Percentiles rank a stretch among this genome's conserved stretches.
phyloP scores from a whole-genome alignment of 108 stramenopile genomes.

The Fragilaria crotonensis region DNA sequence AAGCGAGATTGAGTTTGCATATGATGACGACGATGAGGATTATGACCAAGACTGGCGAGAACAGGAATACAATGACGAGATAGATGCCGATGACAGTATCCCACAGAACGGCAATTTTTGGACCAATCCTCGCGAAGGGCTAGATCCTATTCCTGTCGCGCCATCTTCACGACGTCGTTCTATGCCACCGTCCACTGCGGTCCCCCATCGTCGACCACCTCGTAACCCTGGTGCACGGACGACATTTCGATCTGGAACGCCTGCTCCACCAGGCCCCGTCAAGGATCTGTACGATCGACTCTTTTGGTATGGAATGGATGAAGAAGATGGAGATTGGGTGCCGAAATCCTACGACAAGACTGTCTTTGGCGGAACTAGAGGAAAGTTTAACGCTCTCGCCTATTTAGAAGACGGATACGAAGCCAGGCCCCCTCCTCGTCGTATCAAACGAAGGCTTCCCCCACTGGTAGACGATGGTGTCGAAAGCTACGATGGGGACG shows the following conservation, averaged over 20 bases:
- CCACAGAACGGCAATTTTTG: constrained; percentile 32
- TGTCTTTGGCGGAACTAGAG: constrained; percentile 78
- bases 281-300: constrained; percentile 67
- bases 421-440: not conserved
- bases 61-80: constrained; percentile 15
- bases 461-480: not conserved
- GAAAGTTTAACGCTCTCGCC: constrained; percentile 71
- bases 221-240: constrained; percentile 7
- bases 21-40: constrained; percentile 25
- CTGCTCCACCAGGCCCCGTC: constrained; percentile 41
- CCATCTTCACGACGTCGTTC: not conserved
- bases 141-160: constrained; percentile 4
- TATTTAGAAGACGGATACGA: constrained; percentile 32
- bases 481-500: not conserved
- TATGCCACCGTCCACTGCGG: not conserved
- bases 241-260: constrained; percentile 51
- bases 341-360: constrained; percentile 50
- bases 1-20: constrained; percentile 1
- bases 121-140: constrained; percentile 36
- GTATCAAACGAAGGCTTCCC: not conserved
- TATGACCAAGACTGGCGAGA: constrained; percentile 20
- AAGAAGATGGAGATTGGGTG: constrained; percentile 21
- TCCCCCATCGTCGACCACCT: not conserved
- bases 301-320: constrained; percentile 59
- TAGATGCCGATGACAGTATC: constrained; percentile 17